Base-by-base conservation (phyloP, 805 yeast genomes). In the Starmerella bombicola region DNA sequence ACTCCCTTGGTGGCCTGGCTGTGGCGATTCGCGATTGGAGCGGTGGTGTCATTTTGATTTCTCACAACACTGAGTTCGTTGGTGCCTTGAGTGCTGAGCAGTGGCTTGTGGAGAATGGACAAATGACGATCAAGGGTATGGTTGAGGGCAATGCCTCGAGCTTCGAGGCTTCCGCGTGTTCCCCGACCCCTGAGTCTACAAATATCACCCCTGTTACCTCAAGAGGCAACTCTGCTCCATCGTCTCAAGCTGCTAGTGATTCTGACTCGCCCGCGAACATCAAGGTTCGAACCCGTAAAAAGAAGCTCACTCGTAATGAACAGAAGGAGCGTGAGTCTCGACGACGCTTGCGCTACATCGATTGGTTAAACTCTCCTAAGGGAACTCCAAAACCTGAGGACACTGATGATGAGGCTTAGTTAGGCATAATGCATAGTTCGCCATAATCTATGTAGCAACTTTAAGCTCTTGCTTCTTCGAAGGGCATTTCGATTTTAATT, bases 51-150 rank as follows among this genome's bases (percentile, higher is more conserved):
- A 93, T 88, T 44, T 83, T 88, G 94, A 88, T 88, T 65, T 86
- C 97, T 49, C 98, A 88, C 69, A 88, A 88, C 69, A 79, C 78
- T 56, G 98, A 88, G 65, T 88, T 88, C 53, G 95, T 86, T 33
- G 94, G 96, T 41, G 97, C 97, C 5, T 66, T 88, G 55, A 86
- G 97, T 63, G 97, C 97, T 29, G 98, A 88, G 67, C 96, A 86
- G 64, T 88, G 98, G 98, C 75, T 80, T 53, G 94, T 88, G 42
- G 94, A 84, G 61, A 80, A 86, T 56, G 97, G 97, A 61, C 71
- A 71, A 45, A 77, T 88, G 67, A 80, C 81, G 20, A 84, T 79
- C 54, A 81, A 78, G 67, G 94, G 94, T 48, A 73, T 73, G 44
- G 45, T 40, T 23, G 78, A 71, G 37, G 76, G 88, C 43, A 93